These are phyloP conservation scores for Kurtzmaniella fragi DNA, from an alignment of 805 yeast genomes.

Conservation along the genomic window DNA sequence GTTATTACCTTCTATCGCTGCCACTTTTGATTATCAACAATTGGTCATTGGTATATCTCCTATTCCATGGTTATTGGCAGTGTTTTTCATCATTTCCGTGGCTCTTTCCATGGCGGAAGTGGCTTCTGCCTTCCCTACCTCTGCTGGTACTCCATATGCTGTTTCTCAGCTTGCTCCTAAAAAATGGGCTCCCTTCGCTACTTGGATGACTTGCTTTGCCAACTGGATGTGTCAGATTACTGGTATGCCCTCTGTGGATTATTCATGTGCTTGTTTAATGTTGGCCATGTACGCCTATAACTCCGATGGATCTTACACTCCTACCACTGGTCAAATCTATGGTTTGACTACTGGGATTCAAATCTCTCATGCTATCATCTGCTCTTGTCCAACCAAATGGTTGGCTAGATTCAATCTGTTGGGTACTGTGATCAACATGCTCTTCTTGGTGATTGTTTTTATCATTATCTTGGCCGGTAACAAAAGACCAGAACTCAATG, in stretches of 20 bases:
- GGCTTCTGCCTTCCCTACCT: constrained; percentile 61
- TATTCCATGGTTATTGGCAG: constrained; percentile 54
- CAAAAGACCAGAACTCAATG: constrained; percentile 26
- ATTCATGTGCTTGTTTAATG: constrained; percentile 52
- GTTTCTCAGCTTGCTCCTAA: constrained; percentile 59
- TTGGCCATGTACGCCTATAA: constrained; percentile 43
- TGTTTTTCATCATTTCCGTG: constrained; percentile 51
- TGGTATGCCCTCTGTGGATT: constrained; percentile 56
- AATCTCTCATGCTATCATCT: constrained; percentile 40
- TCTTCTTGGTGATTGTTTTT: constrained; percentile 47
- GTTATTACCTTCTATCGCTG: constrained; percentile 59
- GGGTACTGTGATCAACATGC: constrained; percentile 46
- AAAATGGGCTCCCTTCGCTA: constrained; percentile 44
- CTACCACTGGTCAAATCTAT: constrained; percentile 46
- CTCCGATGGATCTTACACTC: constrained; percentile 29
- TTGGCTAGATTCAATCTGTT: constrained; percentile 46
- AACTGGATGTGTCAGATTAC: constrained; percentile 65
- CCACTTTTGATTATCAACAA: constrained; percentile 57
- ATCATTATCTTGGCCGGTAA: constrained; percentile 52
- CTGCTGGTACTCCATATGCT: constrained; percentile 68
- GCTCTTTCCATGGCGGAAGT: constrained; percentile 63
- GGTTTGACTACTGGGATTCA: constrained; percentile 50
- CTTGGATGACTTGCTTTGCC: constrained; percentile 63
- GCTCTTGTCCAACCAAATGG: constrained; percentile 51
- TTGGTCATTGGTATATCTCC: constrained; percentile 61